Evolutionary conservation across 768 basidiomycete species (phyloP).

Genomic region (Leucocoprinus sp.): DNA sequence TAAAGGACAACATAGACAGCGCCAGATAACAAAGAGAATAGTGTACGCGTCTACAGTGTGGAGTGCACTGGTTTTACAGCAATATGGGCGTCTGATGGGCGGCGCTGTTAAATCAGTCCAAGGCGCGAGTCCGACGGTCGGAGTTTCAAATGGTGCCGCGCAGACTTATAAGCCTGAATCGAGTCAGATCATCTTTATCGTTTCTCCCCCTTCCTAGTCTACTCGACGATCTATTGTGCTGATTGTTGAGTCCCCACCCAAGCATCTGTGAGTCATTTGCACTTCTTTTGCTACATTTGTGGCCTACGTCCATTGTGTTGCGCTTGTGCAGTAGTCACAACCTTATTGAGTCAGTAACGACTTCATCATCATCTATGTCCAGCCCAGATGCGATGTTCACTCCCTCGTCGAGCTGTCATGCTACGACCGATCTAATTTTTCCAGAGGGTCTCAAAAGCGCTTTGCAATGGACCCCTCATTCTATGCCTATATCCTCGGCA

Average conservation of each 20-base stretch:
- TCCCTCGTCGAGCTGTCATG: constrained; percentile 17
- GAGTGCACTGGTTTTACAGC: constrained; percentile 9
- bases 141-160: constrained; percentile 9
- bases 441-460: constrained; percentile 17
- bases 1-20: neutral
- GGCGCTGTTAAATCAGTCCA: neutral
- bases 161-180: neutral
- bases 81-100: neutral
- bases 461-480: constrained; percentile 16
- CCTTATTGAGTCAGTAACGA: constrained; percentile 17
- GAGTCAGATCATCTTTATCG: constrained; percentile 4
- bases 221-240: neutral
- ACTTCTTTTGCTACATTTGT: constrained; percentile 17
- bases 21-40: neutral
- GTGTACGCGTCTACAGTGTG: neutral
- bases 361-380: constrained; percentile 17
- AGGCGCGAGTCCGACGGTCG: constrained; percentile 5
- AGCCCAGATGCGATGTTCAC: constrained; percentile 15
- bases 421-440: constrained; percentile 17
- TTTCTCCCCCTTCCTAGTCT: constrained; percentile 4
- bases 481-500: constrained; percentile 14
- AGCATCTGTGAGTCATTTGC: constrained; percentile 28
- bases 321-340: constrained; percentile 12
- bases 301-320: constrained; percentile 22
- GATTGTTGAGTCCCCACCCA: neutral